Base-by-base conservation (phyloP, 306 rosid species). In the Neltuma alba region DNA sequence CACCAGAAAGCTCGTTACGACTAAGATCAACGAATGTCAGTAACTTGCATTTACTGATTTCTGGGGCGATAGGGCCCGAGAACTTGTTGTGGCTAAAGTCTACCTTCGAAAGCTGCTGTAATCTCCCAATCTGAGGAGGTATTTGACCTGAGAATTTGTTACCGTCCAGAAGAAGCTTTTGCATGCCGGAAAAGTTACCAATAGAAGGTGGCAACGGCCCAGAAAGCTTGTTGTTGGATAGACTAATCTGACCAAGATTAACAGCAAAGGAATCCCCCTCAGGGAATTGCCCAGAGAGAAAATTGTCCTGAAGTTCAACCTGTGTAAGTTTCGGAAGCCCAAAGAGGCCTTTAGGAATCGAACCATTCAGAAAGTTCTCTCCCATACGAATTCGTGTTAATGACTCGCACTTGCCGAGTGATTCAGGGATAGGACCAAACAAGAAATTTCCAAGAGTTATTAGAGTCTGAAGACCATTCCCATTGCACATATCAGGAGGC, bases 101-200 rank as follows among this genome's bases (percentile, higher is more conserved):
- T 1, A 92, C 83, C 83, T 92, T 92, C 0, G 99, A 95, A 6
- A 95, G 92, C 64, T 92, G 99, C 78, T 95, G 95, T 30, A 95
- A 30, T 70, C 66, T 88, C 9, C 97, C 99, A 83, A 95, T 90
- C 77, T 95, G 86, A 2, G 95, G 80, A 23, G 99, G 99, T 80
- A 95, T 90, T 78, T 9, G 82, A 41, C 97, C 98, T 0, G 99
- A 79, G 72, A 95, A 95, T 48, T 52, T 69, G 82, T 95, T 95
- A 0, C 97, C 95, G 21, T 92, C 95, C 7, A 95, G 92, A 4
- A 91, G 90, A 66, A 95, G 97, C 79, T 95, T 95, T 86, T 95
- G 99, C 73, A 95, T 92, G 72, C 97, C 86, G 16, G 98, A 85
- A 85, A 92, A 95, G 84, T 92, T 95, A 0, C 99, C 99, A 65